Conservation (phyloP, 345 rosid genomes). For the Citrus hindsii region DNA sequence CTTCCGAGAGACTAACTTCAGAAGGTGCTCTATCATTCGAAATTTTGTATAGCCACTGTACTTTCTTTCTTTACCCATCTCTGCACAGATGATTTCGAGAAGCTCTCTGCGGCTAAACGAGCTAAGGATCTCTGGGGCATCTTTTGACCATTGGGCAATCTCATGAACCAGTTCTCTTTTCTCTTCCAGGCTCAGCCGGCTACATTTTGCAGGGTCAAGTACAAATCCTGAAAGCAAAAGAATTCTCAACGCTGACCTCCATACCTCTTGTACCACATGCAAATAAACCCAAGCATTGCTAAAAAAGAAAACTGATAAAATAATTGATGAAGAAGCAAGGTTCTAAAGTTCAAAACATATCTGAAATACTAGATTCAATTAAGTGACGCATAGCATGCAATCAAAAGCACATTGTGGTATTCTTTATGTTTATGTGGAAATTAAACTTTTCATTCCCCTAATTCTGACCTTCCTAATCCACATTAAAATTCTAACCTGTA, state of each 20-base stretch:
- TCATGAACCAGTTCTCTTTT: slow-evolving; percentile 63
- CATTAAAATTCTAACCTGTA: not conserved
- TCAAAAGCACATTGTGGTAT: not conserved
- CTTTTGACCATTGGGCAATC: slow-evolving; percentile 49
- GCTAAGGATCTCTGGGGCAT: slow-evolving; percentile 65
- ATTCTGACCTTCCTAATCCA: not conserved
- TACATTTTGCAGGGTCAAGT: slow-evolving; percentile 48
- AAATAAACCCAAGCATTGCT: not conserved
- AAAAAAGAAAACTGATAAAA: not conserved
- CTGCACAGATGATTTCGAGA: slow-evolving; percentile 74
- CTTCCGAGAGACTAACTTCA: slow-evolving; percentile 54
- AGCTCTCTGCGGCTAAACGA: slow-evolving; percentile 78
- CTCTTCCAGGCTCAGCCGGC: slow-evolving; percentile 56
- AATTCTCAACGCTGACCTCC: not conserved
- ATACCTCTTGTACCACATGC: not conserved
- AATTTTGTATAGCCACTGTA: slow-evolving; percentile 68
- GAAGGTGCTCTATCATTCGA: slow-evolving; percentile 72
- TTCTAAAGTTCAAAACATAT: not conserved
- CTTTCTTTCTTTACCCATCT: slow-evolving; percentile 79
- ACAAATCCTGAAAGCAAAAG: slow-evolving; percentile 36
- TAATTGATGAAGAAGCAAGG: not conserved
- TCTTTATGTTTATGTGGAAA: not conserved
- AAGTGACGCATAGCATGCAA: not conserved
- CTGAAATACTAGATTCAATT: not conserved
- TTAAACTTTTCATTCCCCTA: not conserved